Evolutionary conservation across 2,329 filamentous ascomycete species (phyloP), one percentile per base, ranked within the genome.

Genomic region (Ambrosiella beaveri): DNA sequence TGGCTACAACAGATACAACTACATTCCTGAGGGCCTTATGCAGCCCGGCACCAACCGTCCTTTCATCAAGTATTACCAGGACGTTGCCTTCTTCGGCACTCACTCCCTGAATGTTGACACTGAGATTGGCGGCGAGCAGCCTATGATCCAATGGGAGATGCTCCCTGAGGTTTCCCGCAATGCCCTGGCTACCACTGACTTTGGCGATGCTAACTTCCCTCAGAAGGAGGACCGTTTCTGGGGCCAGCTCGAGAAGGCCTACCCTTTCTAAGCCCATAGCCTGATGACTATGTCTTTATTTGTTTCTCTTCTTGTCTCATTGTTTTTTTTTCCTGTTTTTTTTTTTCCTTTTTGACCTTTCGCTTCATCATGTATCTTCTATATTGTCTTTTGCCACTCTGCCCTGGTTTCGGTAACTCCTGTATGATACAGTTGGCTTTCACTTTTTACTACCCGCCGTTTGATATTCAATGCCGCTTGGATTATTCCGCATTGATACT

Each of bases 71-170:
- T 72, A 72, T 63, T 67, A 65, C 57, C 67, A 65, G 41, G 62
- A 58, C 17, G 62, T 63, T 57, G 62, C 65, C 1, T 56, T 66
- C 39, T 45, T 61, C 54, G 54, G 59, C 41, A 67, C 74, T 62
- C 72, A 74, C 62, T 64, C 68, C 44, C 62, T 70, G 50, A 64
- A 66, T 39, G 66, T 72, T 38, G 73, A 71, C 3, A 63, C 57
- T 12, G 66, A 64, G 1, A 62, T 65, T 12, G 73, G 71, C 12
- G 67, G 68, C 2, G 64, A 64, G n/a, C 70, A 72, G 62, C 69
- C 69, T 1, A 61, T 75, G 40, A 65, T 73, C 54, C 69, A 71
- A 6, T 75, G 73, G 73, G 73, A 75, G 62, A 65, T 61, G n/a
- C 64, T 75, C 60, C 63, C 70, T 1, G 56, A 64, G 1, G 67